phyloP scores from a whole-genome alignment of 2,329 filamentous ascomycete species.

The Clonostachys rosea region DNA sequence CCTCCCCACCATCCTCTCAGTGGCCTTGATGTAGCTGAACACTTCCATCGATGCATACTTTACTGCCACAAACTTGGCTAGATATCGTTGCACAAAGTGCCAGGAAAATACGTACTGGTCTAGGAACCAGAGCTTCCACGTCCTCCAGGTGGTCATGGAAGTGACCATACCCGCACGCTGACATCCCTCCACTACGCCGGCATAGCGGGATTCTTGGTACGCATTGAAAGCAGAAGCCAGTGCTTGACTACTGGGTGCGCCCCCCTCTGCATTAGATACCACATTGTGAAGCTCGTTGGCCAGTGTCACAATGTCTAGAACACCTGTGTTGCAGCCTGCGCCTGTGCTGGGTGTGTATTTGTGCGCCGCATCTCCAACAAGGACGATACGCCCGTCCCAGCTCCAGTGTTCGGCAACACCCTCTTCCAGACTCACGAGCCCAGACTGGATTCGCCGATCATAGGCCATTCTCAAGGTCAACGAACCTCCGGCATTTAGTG shows the following conservation, averaged over 20 bases:
- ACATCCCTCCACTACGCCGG: not conserved
- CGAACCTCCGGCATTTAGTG: no score
- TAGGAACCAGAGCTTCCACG: not conserved
- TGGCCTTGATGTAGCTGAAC: conserved; percentile 14
- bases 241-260: no score
- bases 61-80: conserved; percentile 2
- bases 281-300: conserved; percentile 11
- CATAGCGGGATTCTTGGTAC: conserved; percentile 2
- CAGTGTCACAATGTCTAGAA: conserved; percentile 15
- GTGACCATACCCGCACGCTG: not conserved
- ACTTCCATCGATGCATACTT: conserved; percentile 5
- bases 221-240: not conserved
- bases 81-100: conserved; percentile 4
- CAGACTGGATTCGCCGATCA: conserved; percentile 6
- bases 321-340: conserved; percentile 19
- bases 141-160: not conserved
- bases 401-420: conserved; percentile 11
- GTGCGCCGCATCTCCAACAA: conserved; percentile 21
- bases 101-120: conserved; percentile 12
- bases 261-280: not conserved
- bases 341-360: conserved; percentile 21
- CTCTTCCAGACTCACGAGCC: conserved; percentile 15
- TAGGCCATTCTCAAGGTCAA: conserved; percentile 1
- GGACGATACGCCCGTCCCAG: conserved; percentile 6
- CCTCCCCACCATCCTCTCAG: conserved; percentile 3